phyloP scores from a whole-genome alignment of 306 rosid species.

The Oemleria cerasiformis region DNA sequence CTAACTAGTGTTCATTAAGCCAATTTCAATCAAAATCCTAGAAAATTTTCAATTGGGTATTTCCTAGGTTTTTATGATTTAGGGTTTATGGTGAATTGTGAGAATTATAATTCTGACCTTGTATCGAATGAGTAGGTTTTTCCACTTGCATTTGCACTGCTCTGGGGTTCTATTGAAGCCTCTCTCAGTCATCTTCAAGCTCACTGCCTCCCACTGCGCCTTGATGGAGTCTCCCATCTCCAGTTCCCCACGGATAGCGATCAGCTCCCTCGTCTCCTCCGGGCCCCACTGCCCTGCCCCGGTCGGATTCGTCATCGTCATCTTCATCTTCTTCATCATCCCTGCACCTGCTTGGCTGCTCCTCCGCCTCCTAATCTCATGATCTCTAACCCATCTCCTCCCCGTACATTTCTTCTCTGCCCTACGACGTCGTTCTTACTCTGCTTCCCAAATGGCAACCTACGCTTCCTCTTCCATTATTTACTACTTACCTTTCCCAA shows the following conservation, averaged over 20 bases:
- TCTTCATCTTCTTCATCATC: slow-evolving; percentile 5
- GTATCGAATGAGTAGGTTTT: slow-evolving; percentile 87
- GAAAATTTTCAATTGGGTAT: background rate
- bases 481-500: too few species aligned
- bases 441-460: background rate
- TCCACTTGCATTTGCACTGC: slow-evolving; percentile 98
- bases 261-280: slow-evolving; percentile 77
- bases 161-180: slow-evolving; percentile 76
- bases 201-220: slow-evolving; percentile 85
- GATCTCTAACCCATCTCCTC: slow-evolving; percentile 19
- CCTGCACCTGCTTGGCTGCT: background rate
- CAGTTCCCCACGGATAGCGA: slow-evolving; percentile 69
- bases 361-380: background rate
- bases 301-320: slow-evolving; percentile 33
- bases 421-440: background rate
- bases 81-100: too few species aligned
- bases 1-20: background rate
- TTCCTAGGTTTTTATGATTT: too few species aligned
- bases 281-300: slow-evolving; percentile 67
- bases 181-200: slow-evolving; percentile 54
- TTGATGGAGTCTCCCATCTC: slow-evolving; percentile 49
- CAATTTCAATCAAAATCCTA: background rate
- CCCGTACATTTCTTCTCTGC: slow-evolving; percentile 4
- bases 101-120: slow-evolving; percentile 44
- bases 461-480: background rate